Conservation (phyloP, 495 filamentous ascomycete genomes). For the Hyaloscypha hepaticicola region DNA sequence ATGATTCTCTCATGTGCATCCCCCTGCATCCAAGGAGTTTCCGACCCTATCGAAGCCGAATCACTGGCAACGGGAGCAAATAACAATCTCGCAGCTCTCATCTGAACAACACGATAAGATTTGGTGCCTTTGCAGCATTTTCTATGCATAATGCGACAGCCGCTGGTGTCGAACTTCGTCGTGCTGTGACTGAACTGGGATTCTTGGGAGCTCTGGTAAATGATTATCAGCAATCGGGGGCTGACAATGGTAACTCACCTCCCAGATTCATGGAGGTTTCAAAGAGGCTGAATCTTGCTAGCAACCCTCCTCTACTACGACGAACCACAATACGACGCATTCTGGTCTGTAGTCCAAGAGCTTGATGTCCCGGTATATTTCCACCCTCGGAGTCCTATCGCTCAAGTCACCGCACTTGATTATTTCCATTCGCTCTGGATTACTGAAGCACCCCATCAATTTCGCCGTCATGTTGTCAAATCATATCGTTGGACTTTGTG, state of each 20-base stretch:
- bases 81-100: not conserved
- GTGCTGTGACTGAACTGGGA: not conserved
- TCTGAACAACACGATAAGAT: conserved; percentile 3
- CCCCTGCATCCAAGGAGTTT: not conserved
- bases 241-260: conserved; percentile 1
- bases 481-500: conserved; percentile 5
- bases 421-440: not conserved
- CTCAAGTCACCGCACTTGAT: not conserved
- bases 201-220: conserved; percentile 1
- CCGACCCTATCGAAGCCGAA: not conserved
- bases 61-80: not conserved
- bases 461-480: conserved; percentile 2
- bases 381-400: not conserved
- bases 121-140: not conserved
- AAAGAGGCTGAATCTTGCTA: not conserved
- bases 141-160: conserved; percentile 2
- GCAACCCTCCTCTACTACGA: conserved; percentile 4
- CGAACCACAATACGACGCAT: not conserved
- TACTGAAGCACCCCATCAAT: not conserved
- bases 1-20: not conserved
- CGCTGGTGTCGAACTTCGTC: not conserved
- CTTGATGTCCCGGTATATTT: conserved; percentile 2
- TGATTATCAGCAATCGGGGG: conserved; percentile 1
- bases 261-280: not conserved
- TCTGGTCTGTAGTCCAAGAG: conserved; percentile 1